Evolutionary conservation across 495 filamentous ascomycete species (phyloP).

Genomic region (Elasticomyces elasticus): DNA sequence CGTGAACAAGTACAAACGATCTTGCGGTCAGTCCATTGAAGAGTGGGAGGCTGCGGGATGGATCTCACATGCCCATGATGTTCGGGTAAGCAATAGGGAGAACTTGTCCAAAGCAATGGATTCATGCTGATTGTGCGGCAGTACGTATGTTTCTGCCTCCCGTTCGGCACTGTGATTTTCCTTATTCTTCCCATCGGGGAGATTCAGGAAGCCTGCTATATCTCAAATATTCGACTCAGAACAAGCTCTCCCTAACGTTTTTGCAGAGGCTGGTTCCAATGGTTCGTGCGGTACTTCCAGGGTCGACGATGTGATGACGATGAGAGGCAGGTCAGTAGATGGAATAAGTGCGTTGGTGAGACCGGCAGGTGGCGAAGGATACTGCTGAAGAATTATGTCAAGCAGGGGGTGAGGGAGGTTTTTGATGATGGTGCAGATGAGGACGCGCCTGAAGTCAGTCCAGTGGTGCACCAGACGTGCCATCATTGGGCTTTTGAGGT

Average conservation of each 20-base stretch:
- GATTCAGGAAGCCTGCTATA: too few species aligned
- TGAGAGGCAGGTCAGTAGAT: conserved; percentile 38
- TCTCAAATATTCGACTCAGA: too few species aligned
- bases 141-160: too few species aligned
- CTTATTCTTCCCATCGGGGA: too few species aligned
- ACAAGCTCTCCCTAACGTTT: too few species aligned
- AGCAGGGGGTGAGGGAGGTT: conserved; percentile 35
- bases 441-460: conserved; percentile 38
- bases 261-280: conserved; percentile 47
- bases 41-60: conserved; percentile 43
- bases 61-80: conserved; percentile 39
- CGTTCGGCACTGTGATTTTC: too few species aligned
- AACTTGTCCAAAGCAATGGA: too few species aligned
- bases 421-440: conserved; percentile 38
- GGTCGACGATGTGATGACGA: conserved; percentile 42
- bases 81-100: too few species aligned
- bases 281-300: conserved; percentile 42
- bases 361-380: conserved; percentile 38
- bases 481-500: conserved; percentile 43
- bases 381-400: conserved; percentile 38
- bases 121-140: too few species aligned
- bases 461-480: conserved; percentile 42
- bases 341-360: conserved; percentile 40
- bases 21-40: conserved; percentile 41
- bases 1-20: conserved; percentile 39